Evolutionary conservation across 441 rosid genomes (phyloP).

Genomic region (Aleurites moluccanus): DNA sequence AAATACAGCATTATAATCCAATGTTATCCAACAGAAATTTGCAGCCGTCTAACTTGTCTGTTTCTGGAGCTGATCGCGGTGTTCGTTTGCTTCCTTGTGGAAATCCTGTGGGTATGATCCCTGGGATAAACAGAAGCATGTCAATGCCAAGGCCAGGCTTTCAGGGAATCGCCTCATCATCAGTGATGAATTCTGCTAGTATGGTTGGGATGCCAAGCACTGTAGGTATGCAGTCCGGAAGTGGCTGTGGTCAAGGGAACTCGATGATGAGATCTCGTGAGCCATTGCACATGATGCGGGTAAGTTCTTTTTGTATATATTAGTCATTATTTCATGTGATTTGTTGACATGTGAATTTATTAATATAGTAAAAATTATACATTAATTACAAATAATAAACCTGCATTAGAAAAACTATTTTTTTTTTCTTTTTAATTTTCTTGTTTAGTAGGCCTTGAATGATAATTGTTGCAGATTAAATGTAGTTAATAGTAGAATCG

Average conservation of each 20-base stretch:
- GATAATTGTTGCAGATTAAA: neutral
- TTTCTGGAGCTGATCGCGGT: constrained; percentile 71
- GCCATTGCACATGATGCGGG: constrained; percentile 73
- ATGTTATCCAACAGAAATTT: constrained; percentile 64
- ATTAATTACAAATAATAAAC: neutral
- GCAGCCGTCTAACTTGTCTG: constrained; percentile 75
- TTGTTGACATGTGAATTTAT: neutral
- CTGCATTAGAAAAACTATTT: neutral
- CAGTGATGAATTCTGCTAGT: constrained; percentile 62
- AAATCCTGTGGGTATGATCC: constrained; percentile 67
- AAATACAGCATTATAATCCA: constrained; percentile 72
- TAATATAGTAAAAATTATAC: neutral
- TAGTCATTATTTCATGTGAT: neutral
- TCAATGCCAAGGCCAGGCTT: constrained; percentile 78
- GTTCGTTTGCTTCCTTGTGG: constrained; percentile 67
- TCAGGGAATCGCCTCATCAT: constrained; percentile 74
- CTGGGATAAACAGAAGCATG: constrained; percentile 72
- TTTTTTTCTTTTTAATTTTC: neutral
- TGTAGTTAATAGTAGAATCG: neutral
- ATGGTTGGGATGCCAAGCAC: constrained; percentile 69
- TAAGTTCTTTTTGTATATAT: constrained; percentile 34
- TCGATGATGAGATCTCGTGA: constrained; percentile 83
- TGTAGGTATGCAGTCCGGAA: constrained; percentile 64
- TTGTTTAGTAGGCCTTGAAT: neutral
- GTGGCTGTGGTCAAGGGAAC: constrained; percentile 69